Base-by-base conservation (phyloP, 192 early-diverging fungal genomes). In the Coemansia guatemalensis region DNA sequence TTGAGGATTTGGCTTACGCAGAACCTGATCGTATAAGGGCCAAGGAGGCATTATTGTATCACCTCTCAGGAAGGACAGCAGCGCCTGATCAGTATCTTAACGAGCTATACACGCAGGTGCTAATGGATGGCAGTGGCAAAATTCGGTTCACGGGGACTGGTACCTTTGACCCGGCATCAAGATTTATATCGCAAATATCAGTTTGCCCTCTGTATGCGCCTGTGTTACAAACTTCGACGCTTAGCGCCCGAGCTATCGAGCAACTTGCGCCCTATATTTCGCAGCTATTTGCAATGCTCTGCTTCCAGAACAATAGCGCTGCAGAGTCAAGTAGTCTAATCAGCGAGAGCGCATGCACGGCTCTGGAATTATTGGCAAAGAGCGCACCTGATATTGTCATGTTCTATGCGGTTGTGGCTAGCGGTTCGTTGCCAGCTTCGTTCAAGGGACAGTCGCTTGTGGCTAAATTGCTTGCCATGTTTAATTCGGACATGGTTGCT, bases 211-310 rank as follows among this genome's bases (percentile, higher is more conserved):
- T 32, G 14, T 8, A 44, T 3, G 48, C 67, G 1, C 69, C 75
- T 18, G 26, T 17, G 23, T 32, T 78, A 22, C 18, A 29, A 2
- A 49, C 66, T 0, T 41, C 49, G 4, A n/a, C 24, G n/a, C 53
- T 78, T 1, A 69, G 39, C n/a, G 20, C 50, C 4, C 58, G 49
- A n/a, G 75, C 75, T 0, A 58, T 69, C 14, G 14, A 22, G 6
- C 69, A 66, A 48, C 62, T 78, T 11, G 69, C 75, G 5, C 61
- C 49, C 1, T 78, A 58, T 44, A 66, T 78, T 12, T 69, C 75
- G 12, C 75, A 78, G 52, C 56, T 78, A 6, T 30, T 78, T 25
- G 69, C 67, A 22, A 62, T 78, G 75, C 59, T 78, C 22, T 44
- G 63, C 54, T 56, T 24, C 32, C 61, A 58, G 11, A 41, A 25